These are phyloP conservation scores for Apiotrichum akiyoshidainum DNA, from an alignment of 1,284 basidiomycete genomes.

Conservation along the genomic window DNA sequence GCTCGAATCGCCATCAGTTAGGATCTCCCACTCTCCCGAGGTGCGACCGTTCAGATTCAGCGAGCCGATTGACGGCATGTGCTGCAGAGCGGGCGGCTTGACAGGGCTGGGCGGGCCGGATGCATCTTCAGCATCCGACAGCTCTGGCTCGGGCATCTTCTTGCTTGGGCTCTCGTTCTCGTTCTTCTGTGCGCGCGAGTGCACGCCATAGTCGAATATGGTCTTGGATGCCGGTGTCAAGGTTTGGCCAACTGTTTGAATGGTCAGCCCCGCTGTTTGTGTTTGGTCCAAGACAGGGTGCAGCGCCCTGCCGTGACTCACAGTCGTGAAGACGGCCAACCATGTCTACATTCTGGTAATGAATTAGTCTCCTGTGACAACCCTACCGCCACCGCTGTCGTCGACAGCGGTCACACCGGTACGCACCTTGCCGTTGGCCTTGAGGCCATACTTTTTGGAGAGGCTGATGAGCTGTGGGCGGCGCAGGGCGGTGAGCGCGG, in stretches of 20 bases:
- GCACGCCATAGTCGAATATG: constrained; percentile 9
- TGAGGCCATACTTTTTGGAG: constrained; percentile 46
- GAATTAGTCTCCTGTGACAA: constrained; percentile 4
- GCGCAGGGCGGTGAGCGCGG: constrained; percentile 44
- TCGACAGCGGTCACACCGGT: background rate
- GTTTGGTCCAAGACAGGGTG: background rate
- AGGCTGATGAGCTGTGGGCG: constrained; percentile 48
- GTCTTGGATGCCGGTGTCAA: constrained; percentile 19
- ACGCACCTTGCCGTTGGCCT: constrained; percentile 47
- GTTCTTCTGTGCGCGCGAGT: background rate
- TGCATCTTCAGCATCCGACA: background rate
- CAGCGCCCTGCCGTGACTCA: constrained; percentile 20
- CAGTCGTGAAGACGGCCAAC: constrained; percentile 42
- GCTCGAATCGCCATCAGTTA: constrained; percentile 38
- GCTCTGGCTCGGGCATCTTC: constrained; percentile 1
- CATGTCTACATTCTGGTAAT: constrained; percentile 39
- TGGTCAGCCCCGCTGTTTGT: constrained; percentile 3
- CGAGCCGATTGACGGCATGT: background rate
- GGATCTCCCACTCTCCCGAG: constrained; percentile 41
- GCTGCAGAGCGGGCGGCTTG: background rate
- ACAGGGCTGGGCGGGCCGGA: background rate
- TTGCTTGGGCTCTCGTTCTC: background rate
- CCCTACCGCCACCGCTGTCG: background rate
- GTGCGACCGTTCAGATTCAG: background rate
- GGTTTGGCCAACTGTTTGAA: constrained; percentile 11